Evolutionary conservation across 2,329 filamentous ascomycete genomes (phyloP).

Genomic region (Xylariaceae sp.): DNA sequence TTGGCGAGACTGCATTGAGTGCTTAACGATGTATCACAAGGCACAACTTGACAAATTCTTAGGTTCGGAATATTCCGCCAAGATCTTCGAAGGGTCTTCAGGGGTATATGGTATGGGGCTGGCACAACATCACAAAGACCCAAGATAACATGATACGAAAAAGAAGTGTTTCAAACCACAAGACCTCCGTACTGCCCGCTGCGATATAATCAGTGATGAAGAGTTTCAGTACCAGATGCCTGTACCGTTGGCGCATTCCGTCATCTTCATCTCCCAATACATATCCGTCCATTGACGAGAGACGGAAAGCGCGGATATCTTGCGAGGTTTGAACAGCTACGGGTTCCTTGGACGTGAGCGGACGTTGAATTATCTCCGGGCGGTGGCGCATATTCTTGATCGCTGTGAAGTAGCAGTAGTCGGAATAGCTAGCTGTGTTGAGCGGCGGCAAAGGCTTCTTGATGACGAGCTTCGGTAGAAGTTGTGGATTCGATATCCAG

Average conservation of each 20-base stretch:
- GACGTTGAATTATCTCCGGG: slow-evolving; percentile 41
- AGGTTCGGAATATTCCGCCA: neutral
- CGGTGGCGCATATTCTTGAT: slow-evolving; percentile 44
- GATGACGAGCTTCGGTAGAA: slow-evolving; percentile 46
- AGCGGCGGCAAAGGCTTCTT: slow-evolving; percentile 39
- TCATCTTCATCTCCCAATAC: slow-evolving; percentile 36
- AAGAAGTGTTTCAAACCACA: slow-evolving; percentile 34
- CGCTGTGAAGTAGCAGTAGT: slow-evolving; percentile 42
- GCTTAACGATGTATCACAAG: neutral
- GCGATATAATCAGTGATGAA: slow-evolving; percentile 45
- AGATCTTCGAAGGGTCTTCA: neutral
- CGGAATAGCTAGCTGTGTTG: slow-evolving; percentile 33
- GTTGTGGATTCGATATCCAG: slow-evolving; percentile 52
- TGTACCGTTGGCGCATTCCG: slow-evolving; percentile 34
- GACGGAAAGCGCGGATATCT: slow-evolving; percentile 47
- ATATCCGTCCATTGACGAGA: slow-evolving; percentile 52
- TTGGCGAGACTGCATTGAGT: neutral
- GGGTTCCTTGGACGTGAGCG: slow-evolving; percentile 38
- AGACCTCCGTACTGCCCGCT: slow-evolving; percentile 35
- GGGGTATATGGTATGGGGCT: neutral
- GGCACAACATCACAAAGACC: slow-evolving; percentile 16
- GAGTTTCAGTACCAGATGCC: slow-evolving; percentile 37
- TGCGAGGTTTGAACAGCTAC: slow-evolving; percentile 17
- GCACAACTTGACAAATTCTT: neutral
- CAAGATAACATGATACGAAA: slow-evolving; percentile 35